These are phyloP conservation scores for Suhomyces tanzawaensis DNA, from an alignment of 805 yeast species.

Conservation along the genomic window DNA sequence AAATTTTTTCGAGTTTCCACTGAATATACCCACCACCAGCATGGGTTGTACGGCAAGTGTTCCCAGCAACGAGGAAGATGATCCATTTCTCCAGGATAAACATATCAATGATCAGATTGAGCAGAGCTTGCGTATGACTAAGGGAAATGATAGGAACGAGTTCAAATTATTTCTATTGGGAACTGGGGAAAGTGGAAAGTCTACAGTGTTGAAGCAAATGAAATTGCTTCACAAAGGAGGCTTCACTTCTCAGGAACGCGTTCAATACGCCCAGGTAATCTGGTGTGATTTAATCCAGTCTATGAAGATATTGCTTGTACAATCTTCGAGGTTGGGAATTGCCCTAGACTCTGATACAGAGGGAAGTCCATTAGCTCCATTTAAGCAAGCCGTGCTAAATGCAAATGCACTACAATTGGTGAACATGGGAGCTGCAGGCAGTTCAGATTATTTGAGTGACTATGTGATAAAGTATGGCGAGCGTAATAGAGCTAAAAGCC, in stretches of 20 bases:
- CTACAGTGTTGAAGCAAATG: constrained; percentile 89
- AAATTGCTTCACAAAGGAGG: constrained; percentile 82
- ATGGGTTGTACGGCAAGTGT: constrained; percentile 77
- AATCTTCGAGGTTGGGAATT: constrained; percentile 66
- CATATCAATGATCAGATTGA: constrained; percentile 63
- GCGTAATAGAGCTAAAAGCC: constrained; percentile 50
- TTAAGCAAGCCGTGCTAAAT: constrained; percentile 50
- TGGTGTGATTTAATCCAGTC: constrained; percentile 91
- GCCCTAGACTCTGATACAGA: constrained; percentile 59
- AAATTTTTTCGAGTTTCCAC: background rate
- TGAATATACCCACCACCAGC: too few species aligned
- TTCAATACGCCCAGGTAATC: constrained; percentile 79
- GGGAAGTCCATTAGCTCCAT: constrained; percentile 42
- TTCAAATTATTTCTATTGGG: constrained; percentile 79
- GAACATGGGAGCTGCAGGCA: constrained; percentile 67
- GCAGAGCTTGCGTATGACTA: constrained; percentile 51
- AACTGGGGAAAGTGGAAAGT: constrained; percentile 93
- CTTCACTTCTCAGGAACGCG: constrained; percentile 73
- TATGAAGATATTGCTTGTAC: constrained; percentile 73
- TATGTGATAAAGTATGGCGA: constrained; percentile 62
- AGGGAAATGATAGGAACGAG: constrained; percentile 54
- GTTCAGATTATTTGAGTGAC: constrained; percentile 59
- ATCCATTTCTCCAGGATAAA: constrained; percentile 54
- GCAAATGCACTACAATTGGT: constrained; percentile 60
- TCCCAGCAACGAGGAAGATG: constrained; percentile 39